These are phyloP conservation scores for Populus hybrid DNA, from an alignment of 441 rosid species.

Conservation along the genomic window DNA sequence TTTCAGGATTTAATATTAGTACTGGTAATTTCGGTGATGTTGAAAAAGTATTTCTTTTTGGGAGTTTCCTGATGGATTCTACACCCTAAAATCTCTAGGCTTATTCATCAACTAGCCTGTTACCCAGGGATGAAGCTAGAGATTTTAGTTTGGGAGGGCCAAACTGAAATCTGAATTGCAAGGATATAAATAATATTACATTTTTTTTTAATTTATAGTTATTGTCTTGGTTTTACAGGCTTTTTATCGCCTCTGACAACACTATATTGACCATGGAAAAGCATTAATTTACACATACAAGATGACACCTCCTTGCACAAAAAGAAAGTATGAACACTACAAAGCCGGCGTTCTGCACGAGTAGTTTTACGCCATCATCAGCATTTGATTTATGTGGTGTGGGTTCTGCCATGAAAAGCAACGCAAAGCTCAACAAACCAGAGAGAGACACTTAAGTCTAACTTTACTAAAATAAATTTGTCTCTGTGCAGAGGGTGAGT, in stretches of 20 bases:
- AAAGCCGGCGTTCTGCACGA: background rate
- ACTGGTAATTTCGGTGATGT: too few species aligned
- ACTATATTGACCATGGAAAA: background rate
- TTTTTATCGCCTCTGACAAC: too few species aligned
- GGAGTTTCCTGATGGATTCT: background rate
- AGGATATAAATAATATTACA: too few species aligned
- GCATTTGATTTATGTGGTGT: background rate
- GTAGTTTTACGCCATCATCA: background rate
- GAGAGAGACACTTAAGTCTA: conserved; percentile 1
- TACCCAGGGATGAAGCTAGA: too few species aligned
- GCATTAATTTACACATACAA: background rate
- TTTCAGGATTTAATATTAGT: background rate
- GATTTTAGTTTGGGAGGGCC: too few species aligned
- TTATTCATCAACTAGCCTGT: background rate
- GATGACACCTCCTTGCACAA: background rate
- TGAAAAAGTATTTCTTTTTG: background rate
- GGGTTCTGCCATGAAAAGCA: background rate
- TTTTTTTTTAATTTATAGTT: too few species aligned
- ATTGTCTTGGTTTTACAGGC: too few species aligned
- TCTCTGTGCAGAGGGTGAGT: conserved; percentile 8
- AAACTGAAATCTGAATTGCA: too few species aligned
- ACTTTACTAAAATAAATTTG: background rate
- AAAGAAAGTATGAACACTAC: background rate
- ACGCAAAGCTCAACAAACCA: background rate
- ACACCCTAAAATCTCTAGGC: background rate